Evolutionary conservation across 2,329 filamentous ascomycete genomes (phyloP), one percentile per base, ranked within the genome.

Genomic region (Hawksworthiomyces lignivorus): DNA sequence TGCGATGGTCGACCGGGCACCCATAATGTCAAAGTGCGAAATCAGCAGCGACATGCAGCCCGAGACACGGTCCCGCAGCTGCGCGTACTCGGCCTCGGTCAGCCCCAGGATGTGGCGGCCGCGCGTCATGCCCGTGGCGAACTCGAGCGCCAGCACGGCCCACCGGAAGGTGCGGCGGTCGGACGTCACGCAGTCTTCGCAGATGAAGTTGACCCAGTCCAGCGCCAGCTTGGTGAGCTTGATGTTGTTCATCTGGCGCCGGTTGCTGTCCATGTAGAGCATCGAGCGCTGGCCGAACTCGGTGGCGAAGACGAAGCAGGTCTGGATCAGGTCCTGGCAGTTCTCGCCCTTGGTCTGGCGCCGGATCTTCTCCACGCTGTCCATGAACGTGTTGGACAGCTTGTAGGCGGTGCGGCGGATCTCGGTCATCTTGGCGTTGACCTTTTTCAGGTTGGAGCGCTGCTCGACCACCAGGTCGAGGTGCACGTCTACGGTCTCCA

Each of bases 21-120:
- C 92, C 84, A 98, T 95, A 62, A 98, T 97, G 61, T 98, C 92
- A 55, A 98, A 98, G 62, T 98, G 92, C 9, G 89, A 96, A 52
- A 98, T 97, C 36, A 98, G 72, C 19, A 98, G 74, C 17, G 87
- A 89, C 92, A 98, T 98, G 62, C 92, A 98, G 0, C 90, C 90
- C 8, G 88, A 88, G 5, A 98, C 92, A 62, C 96, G 97, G 44
- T 79, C 73, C 33, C 90, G 78, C 48, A 98, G 69, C 49, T 75
- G 80, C 6, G 81, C 76, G 59, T 95, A 98, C 56, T 98, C 90
- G 30, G 84, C 77, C 45, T 95, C 87, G 30, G 83, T 87, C 46
- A 98, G 80, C 1, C 83, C 86, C n/a, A 98, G 66, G 36, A 98
- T 94, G 54, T 95, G 89, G 45, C 89, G 82, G 10, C 92, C 92